Evolutionary conservation across 2,329 filamentous ascomycete species (phyloP), one percentile per base, ranked within the genome.

Genomic region (Fusarium sp.): DNA sequence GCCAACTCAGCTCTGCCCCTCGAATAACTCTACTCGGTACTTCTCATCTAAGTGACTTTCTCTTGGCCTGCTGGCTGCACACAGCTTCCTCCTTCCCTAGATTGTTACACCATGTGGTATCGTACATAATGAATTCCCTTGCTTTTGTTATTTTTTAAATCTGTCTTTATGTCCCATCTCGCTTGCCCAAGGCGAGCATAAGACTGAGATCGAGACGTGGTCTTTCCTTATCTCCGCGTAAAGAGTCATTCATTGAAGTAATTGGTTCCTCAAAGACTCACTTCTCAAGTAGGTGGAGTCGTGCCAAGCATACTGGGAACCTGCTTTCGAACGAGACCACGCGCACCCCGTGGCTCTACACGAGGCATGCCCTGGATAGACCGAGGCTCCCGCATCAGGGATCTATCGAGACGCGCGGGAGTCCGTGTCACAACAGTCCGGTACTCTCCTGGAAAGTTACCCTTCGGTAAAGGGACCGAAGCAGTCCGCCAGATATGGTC

Each of bases 301-400:
- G 79, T 79, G 37, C 81, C 81, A 41, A 83, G 69, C 81, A 83
- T 83, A 65, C 80, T 83, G 20, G 81, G 79, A 24, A 89, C 86
- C 72, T 88, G 86, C 74, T 89, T 89, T 67, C 86, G 78, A 53
- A 85, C 73, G 48, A 89, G 78, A 28, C 84, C 83, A 39, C 81
- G 81, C 9, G 79, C 79, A 32, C 83, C 78, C n/a, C 82, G 81
- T 56, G 83, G 82, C 60, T 87, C 85, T 19, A 85, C 83, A 33
- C 87, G 82, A 24, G 94, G 94, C n/a, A 94, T 89, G 35, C 94
- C 94, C 77, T 97, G 93, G 39, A 97, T 95, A 65, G 92, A 89
- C 59, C 94, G 87, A 30, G 94, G 94, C 79, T 97, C 94, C 77
- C 93, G 93, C 93, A 98, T 97, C 46, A 97, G 83, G 15, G 89